phyloP scores from a whole-genome alignment of 1,284 basidiomycete genomes.

The Ustilago vetiveriae region DNA sequence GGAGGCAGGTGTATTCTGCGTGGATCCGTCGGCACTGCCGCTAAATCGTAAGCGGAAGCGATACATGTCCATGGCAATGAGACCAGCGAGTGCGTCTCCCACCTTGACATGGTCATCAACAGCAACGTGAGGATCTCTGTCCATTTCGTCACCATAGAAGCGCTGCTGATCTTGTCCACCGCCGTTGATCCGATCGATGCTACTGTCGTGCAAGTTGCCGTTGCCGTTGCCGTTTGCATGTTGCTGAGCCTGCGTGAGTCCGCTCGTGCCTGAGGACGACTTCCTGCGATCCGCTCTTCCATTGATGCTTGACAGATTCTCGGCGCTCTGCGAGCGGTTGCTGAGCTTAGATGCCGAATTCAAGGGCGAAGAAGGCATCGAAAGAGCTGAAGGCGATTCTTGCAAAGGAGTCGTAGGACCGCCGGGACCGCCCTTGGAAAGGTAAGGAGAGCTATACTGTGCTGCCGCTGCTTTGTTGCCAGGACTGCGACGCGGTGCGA shows the following conservation, averaged over 20 bases:
- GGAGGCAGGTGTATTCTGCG: constrained; percentile 45
- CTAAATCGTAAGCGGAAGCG: constrained; percentile 51
- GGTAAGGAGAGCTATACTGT: constrained; percentile 47
- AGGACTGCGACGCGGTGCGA: constrained; percentile 36
- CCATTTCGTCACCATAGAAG: constrained; percentile 33
- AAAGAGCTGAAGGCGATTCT: constrained; percentile 16
- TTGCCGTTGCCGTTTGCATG: constrained; percentile 22
- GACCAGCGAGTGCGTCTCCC: constrained; percentile 53
- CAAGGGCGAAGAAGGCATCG: constrained; percentile 39
- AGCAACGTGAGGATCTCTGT: constrained; percentile 27
- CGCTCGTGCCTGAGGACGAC: constrained; percentile 14
- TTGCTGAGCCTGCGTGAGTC: constrained; percentile 2
- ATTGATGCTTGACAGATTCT: constrained; percentile 47
- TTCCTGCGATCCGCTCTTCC: constrained; percentile 30
- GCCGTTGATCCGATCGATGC: constrained; percentile 4
- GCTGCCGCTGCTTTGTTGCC: constrained; percentile 32
- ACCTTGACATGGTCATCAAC: constrained; percentile 51
- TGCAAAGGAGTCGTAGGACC: constrained; percentile 18
- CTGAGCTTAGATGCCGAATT: constrained; percentile 27
- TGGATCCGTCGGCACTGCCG: constrained; percentile 28
- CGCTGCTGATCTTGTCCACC: constrained; percentile 15
- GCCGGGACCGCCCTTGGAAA: constrained; percentile 4
- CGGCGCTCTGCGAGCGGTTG: constrained; percentile 54
- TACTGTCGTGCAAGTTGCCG: constrained; percentile 11
- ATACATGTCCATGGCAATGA: constrained; percentile 63